A percentile compares a stretch with the other conserved stretches of the same genome.
phyloP scores from a whole-genome alignment of 371 early-diverging fungal species.

The Mortierella sp. region DNA sequence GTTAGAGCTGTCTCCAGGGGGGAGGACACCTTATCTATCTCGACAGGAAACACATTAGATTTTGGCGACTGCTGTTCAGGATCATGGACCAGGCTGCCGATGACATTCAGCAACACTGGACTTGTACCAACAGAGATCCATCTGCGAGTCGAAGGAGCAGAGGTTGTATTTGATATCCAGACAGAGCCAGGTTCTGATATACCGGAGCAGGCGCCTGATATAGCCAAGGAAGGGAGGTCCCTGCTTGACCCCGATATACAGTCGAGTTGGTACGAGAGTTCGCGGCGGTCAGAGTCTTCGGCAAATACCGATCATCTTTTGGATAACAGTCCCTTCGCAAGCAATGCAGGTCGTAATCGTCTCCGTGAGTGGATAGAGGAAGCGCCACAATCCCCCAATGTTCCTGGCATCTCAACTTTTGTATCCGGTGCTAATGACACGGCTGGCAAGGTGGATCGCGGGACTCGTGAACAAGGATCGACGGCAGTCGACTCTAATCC shows the following conservation, averaged over 20 bases:
- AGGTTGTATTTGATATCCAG: conserved; percentile 73
- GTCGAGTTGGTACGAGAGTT: conserved; percentile 36
- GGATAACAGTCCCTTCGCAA: conserved; percentile 15
- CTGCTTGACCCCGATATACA: conserved; percentile 35
- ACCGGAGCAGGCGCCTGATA: conserved; percentile 7
- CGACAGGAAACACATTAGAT: conserved; percentile 83
- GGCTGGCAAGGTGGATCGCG: conserved; percentile 20
- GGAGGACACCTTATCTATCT: conserved; percentile 83
- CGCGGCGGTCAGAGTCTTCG: conserved; percentile 44
- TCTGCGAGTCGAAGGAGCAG: conserved; percentile 84
- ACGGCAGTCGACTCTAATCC: conserved; percentile 35
- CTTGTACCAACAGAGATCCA: conserved; percentile 83
- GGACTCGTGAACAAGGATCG: conserved; percentile 19
- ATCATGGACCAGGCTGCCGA: conserved; percentile 78
- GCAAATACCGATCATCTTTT: conserved; percentile 30
- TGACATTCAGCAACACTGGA: conserved; percentile 87
- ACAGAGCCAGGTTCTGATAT: conserved; percentile 52
- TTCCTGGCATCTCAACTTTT: conserved; percentile 17
- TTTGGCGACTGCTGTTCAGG: conserved; percentile 96
- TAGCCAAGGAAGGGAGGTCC: conserved; percentile 15
- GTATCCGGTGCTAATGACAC: conserved; percentile 30
- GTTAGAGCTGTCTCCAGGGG: conserved; percentile 78
- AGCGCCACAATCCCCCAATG: conserved; percentile 16
- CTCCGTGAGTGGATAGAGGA: conserved; percentile 53
- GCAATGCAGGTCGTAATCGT: conserved; percentile 15